Evolutionary conservation across 257 asterid genomes (phyloP).

Genomic region (Primulina eburnea): DNA sequence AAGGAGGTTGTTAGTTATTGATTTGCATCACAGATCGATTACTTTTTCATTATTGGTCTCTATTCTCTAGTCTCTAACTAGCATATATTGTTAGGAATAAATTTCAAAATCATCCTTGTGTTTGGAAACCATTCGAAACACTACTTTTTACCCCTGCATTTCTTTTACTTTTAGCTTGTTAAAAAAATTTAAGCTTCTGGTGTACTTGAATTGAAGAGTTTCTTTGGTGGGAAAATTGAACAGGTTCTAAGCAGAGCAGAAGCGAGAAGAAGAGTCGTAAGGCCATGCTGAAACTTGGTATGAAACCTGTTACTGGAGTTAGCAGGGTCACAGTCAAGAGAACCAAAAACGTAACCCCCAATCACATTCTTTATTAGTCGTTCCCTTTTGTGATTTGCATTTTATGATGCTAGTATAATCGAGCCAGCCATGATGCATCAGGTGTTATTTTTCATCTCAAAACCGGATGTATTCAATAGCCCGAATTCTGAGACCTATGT

Average conservation of each 20-base stretch:
- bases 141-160: neutral
- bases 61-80: neutral
- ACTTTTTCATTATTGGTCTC: neutral
- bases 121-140: neutral
- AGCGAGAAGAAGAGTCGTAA: conserved; percentile 43
- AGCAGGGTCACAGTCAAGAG: conserved; percentile 39
- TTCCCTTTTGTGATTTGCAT: neutral
- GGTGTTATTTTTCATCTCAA: conserved; percentile 67
- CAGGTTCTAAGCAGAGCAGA: conserved; percentile 38
- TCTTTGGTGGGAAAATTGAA: neutral
- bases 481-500: conserved; percentile 73
- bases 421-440: conserved; percentile 23
- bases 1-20: neutral
- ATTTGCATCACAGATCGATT: no score
- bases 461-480: conserved; percentile 79
- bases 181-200: neutral
- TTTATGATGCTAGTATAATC: neutral
- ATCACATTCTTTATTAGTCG: neutral
- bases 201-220: neutral
- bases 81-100: no score
- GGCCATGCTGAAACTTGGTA: conserved; percentile 41
- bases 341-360: conserved; percentile 32
- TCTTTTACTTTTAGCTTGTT: neutral
- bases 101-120: no score
- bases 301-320: conserved; percentile 35